Percentiles rank a stretch among this genome's conserved stretches.
Conservation (phyloP, 805 yeast species). For the Candida suzukii region DNA sequence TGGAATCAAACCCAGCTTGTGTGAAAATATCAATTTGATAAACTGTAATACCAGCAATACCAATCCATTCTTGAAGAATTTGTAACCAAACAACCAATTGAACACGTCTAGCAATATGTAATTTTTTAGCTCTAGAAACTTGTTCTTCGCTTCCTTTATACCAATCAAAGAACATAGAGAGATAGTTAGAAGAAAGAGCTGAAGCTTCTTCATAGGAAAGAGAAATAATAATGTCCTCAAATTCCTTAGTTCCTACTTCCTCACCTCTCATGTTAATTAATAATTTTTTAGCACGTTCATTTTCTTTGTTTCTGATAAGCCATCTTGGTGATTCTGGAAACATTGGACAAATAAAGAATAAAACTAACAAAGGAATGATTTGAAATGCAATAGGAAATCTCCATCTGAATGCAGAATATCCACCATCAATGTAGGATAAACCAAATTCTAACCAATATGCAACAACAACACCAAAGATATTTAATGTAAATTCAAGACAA, state of each 20-base stretch:
- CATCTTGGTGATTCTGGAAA: constrained; percentile 41
- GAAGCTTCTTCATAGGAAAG: constrained; percentile 20
- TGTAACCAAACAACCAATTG: constrained; percentile 27
- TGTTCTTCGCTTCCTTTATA: constrained; percentile 17
- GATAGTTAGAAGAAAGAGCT: constrained; percentile 19
- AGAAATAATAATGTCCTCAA: constrained; percentile 15
- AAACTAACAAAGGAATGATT: constrained; percentile 10
- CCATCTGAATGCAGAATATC: constrained; percentile 16
- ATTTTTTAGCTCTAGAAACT: constrained; percentile 10
- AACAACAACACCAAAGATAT: constrained; percentile 23
- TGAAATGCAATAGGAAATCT: constrained; percentile 29
- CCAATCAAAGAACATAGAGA: constrained; percentile 14
- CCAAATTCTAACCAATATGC: constrained; percentile 32
- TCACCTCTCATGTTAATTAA: constrained; percentile 34
- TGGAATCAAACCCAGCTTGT: constrained; percentile 17
- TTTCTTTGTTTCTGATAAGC: constrained; percentile 29
- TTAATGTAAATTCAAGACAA: constrained; percentile 25
- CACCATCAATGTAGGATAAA: constrained; percentile 26
- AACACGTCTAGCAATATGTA: constrained; percentile 20
- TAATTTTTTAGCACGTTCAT: constrained; percentile 35
- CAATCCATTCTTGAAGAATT: constrained; percentile 33
- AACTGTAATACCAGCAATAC: constrained; percentile 34
- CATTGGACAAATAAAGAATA: constrained; percentile 13
- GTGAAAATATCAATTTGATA: constrained; percentile 34
- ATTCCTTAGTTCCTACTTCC: constrained; percentile 15